These are phyloP conservation scores for Tylopilus sp. DNA, from an alignment of 768 basidiomycete genomes.

Conservation along the genomic window DNA sequence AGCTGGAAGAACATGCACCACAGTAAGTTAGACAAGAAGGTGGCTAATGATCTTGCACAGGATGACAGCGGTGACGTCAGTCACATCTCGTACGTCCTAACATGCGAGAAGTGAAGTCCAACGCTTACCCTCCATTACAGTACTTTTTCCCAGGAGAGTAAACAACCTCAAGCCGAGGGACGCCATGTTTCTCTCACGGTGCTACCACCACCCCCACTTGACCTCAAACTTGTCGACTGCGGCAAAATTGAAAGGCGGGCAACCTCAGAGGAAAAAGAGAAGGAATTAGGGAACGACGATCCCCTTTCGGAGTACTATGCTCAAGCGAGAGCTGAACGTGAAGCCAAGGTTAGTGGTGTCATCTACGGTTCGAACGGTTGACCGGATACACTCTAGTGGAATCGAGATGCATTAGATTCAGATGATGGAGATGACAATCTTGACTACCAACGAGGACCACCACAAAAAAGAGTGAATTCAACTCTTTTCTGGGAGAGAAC, in stretches of 20 bases:
- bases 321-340: constrained; percentile 48
- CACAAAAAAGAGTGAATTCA: constrained; percentile 30
- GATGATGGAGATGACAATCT: constrained; percentile 31
- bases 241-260: constrained; percentile 1
- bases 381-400: constrained; percentile 24
- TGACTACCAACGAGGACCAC: constrained; percentile 15
- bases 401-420: constrained; percentile 34
- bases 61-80: constrained; percentile 36
- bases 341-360: constrained; percentile 37
- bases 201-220: constrained; percentile 26
- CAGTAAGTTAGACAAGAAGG: neutral
- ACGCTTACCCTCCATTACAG: constrained; percentile 27
- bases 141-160: constrained; percentile 36
- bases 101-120: neutral
- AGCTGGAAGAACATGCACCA: constrained; percentile 16
- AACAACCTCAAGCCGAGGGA: neutral
- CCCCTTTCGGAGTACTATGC: constrained; percentile 66
- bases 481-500: neutral
- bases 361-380: neutral
- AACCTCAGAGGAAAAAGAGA: neutral
- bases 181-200: constrained; percentile 11
- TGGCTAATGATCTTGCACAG: neutral
- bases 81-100: constrained; percentile 44
- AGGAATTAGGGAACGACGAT: constrained; percentile 33
- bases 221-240: constrained; percentile 4